Evolutionary conservation across 306 rosid species (phyloP), one percentile per base, ranked within the genome.

Genomic region (Castanea mollissima): DNA sequence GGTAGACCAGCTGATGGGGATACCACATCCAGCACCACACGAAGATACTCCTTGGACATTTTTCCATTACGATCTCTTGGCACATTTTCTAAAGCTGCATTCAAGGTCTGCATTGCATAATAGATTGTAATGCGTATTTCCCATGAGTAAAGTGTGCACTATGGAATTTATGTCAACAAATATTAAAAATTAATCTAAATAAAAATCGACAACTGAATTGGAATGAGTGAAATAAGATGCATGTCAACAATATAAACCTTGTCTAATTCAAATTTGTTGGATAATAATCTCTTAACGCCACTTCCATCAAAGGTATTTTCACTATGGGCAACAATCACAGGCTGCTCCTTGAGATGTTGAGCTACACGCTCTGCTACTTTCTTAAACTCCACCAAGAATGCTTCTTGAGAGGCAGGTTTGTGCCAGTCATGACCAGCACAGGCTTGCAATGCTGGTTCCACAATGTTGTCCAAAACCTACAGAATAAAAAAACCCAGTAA

Each of bases 191-290:
- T 60, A 19, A 19, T 34, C 67, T 6, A 31, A 19, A 69, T 3
- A 74, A 62, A 49, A 54, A 74, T 54, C 16, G 20, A 68, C 21
- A 29, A 23, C 21, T 69, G 27, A 80, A 71, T 34, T n/a, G 4
- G 5, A 27, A 54, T 6, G 34, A 16, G 29, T 2, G 16, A 5
- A 59, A 29, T 41, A 3, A 5, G 29, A 18, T 32, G 52, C 2
- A 13, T 10, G 13, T 9, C 63, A 23, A 55, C 11, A 15, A 69
- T 32, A 83, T 25, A 44, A 78, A 96, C 99, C 99, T 95, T 95
- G 76, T 95, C 98, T 21, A 93, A 74, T 78, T 95, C 99, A 65
- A 95, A 93, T 92, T 95, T 89, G 88, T 93, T 95, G 73, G 96
- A 89, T 57, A 95, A 44, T 32, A 95, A 84, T 81, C 96, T 91